Evolutionary conservation across 768 basidiomycete genomes (phyloP), one percentile per base, ranked within the genome.

Genomic region (Obba rivulosa): DNA sequence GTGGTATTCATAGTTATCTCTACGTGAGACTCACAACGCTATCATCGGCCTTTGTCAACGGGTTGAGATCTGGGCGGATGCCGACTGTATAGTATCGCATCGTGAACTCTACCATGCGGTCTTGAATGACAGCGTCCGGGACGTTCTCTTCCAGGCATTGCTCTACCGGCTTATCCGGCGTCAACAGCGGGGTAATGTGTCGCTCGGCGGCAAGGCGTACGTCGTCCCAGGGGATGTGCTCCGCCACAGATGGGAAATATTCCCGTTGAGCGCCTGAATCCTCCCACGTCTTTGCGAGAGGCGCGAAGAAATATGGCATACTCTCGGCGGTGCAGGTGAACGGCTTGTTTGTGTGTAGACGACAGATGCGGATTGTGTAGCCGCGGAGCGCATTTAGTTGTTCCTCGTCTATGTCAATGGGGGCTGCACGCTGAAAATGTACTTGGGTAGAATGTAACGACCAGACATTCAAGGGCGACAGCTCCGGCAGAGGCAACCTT

Each of bases 31-130:
- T 55, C 64, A 88, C 86, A 25, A 72, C 66, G 49, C 80, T 80
- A 59, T 84, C 84, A 20, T 63, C 67, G 8, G 83, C 83, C 58
- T 81, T 82, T 64, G 84, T 86, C 50, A 85, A 62, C 23, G 91
- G 90, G 14, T 75, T 82, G 57, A 93, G 60, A 62, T 92, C 91
- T 18, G 57, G 66, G 43, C 88, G 71, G 25, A 90, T 62, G 37
- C 62, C 66, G 22, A 78, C 60, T 17, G 76, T 76, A 57, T 74
- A 75, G 60, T 84, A 90, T 39, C 87, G 74, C 50, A 83, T 71
- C 2, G 87, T 88, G 57, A 83, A 87, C 59, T 87, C 87, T n/a
- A 79, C 77, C 67, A 72, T 73, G 49, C 87, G 73, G 57, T 92
- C 89, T 63, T 89, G 86, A 28, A 93, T 69, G 18, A 92, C 68